A percentile compares a stretch with the other conserved stretches of the same genome.
phyloP scores from a whole-genome alignment of 2,329 filamentous ascomycete genomes.

The Paecilomyces niveus region DNA sequence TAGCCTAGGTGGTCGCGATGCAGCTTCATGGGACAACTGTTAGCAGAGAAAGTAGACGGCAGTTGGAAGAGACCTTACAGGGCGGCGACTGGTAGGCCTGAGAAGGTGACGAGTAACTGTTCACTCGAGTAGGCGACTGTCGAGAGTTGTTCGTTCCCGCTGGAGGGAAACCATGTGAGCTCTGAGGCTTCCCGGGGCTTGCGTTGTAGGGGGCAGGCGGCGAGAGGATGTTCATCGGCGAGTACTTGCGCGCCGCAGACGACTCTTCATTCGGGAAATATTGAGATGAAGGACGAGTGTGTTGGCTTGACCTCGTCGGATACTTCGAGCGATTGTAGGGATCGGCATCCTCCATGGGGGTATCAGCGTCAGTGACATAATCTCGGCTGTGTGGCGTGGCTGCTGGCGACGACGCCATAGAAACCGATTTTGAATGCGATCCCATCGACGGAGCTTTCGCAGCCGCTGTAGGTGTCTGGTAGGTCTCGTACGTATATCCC shows the following conservation, averaged over 20 bases:
- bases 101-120: conserved; percentile 49
- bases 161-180: conserved; percentile 49
- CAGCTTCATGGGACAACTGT: conserved; percentile 30
- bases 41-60: conserved; percentile 3
- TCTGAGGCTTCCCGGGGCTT: conserved; percentile 51
- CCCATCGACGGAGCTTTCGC: conserved; percentile 26
- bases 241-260: conserved; percentile 82
- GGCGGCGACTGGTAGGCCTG: conserved; percentile 55
- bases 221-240: conserved; percentile 85
- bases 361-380: conserved; percentile 60
- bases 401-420: conserved; percentile 54
- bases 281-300: conserved; percentile 64
- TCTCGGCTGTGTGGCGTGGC: conserved; percentile 57
- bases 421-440: conserved; percentile 42
- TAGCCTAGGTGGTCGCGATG: conserved; percentile 56
- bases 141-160: conserved; percentile 46
- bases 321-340: conserved; percentile 83
- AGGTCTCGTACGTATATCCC: conserved; percentile 62
- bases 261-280: conserved; percentile 68
- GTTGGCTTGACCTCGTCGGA: conserved; percentile 67
- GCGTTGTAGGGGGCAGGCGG: conserved; percentile 70
- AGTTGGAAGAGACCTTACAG: conserved; percentile 32
- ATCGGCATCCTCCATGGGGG: conserved; percentile 84
- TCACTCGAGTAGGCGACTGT: conserved; percentile 70
- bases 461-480: conserved; percentile 41